Evolutionary conservation across 805 yeast species (phyloP), one percentile per base, ranked within the genome.

Genomic region (Zygotorulaspora danielsina): DNA sequence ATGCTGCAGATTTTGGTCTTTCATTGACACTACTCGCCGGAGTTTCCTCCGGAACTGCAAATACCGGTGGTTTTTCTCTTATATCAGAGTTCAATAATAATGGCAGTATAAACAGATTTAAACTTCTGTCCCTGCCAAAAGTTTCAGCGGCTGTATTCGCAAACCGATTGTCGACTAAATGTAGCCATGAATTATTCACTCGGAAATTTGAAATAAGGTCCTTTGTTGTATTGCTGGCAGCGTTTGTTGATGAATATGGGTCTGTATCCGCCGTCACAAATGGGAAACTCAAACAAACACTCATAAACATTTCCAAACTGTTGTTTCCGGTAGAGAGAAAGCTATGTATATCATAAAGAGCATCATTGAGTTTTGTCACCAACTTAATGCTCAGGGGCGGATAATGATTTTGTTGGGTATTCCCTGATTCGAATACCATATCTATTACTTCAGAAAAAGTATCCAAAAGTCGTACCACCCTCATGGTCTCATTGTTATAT

Each of bases 231-330:
- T 51, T 48, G 5, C 43, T 22, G 19, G 35, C 35, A 4, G 58
- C 62, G 45, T 49, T 36, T 44, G 51, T 20, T 50, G 49, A 32
- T 17, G 38, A 27, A 24, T 28, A 27, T 13, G 32, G 29, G 11
- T 31, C 32, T 10, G 26, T 19, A 15, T 35, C 29, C 7, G 36
- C 26, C 5, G 22, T 27, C 10, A 38, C 24, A 26, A 38, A 41
- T 2, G 64, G 61, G 25, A 48, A 57, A 34, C 50, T 46, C 18
- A 51, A 22, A 10, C 54, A 46, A 13, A 51, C 34, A 29, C 44
- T 42, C 16, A 59, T 28, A 28, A 59, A 55, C 7, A 34, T 36
- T 9, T 48, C 56, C 15, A 53, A 19, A 21, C 48, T 50, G 7
- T 36, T 45, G 15, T 46, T 47, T 18, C 39, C 47, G 16, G 31